Evolutionary conservation across 2,329 filamentous ascomycete species (phyloP).

Genomic region (Verruconis gallopava): DNA sequence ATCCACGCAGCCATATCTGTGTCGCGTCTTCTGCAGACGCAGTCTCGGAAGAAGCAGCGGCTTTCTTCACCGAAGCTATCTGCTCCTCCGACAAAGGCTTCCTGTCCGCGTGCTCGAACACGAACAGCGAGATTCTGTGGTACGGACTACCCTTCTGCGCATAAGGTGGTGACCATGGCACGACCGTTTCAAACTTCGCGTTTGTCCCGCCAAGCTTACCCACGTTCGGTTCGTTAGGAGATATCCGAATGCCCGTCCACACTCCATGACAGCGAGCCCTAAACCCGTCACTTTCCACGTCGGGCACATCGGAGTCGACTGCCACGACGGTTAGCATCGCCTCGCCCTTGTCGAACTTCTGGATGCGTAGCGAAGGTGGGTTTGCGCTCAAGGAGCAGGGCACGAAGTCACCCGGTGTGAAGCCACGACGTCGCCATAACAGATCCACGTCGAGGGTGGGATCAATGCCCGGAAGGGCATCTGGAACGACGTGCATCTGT

Average conservation of each 20-base stretch:
- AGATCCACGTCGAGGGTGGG: conserved; percentile 70
- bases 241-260: conserved; percentile 58
- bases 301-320: conserved; percentile 81
- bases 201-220: conserved; percentile 21
- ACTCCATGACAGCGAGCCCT: conserved; percentile 76
- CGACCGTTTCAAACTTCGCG: conserved; percentile 17
- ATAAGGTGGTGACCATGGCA: conserved; percentile 72
- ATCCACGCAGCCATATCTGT: conserved; percentile 61
- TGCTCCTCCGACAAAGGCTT: conserved; percentile 31
- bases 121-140: conserved; percentile 72
- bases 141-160: conserved; percentile 85
- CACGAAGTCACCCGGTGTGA: conserved; percentile 68
- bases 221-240: conserved; percentile 34
- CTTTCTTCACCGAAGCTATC: conserved; percentile 56
- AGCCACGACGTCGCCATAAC: conserved; percentile 57
- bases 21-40: not conserved
- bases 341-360: conserved; percentile 70
- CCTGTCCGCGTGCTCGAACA: conserved; percentile 65
- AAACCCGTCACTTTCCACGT: conserved; percentile 62
- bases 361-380: conserved; percentile 64
- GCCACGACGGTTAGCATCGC: conserved; percentile 75
- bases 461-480: conserved; percentile 70
- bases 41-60: not conserved
- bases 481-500: conserved; percentile 78
- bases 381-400: conserved; percentile 60